Conservation (phyloP, 176 grass and related monocot genomes). For the Pontederia crassipes region DNA sequence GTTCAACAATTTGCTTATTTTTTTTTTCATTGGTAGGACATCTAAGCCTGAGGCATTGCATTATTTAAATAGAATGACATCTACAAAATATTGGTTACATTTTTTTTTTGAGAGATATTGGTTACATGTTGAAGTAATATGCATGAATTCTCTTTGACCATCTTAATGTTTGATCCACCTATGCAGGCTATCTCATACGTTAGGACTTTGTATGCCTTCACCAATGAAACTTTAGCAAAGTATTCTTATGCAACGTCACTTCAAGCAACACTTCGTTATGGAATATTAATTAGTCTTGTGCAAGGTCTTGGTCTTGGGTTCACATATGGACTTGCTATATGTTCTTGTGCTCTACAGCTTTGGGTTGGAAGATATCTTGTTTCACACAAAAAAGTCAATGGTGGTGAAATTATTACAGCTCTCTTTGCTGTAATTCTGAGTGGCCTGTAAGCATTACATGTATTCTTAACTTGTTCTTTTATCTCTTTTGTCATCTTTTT, state of each 20-base stretch:
- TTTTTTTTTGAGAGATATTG: no score
- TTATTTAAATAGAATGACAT: no score
- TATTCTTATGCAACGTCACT: constrained; percentile 99
- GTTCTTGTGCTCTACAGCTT: constrained; percentile 94
- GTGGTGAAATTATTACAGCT: constrained; percentile 88
- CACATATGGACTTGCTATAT: constrained; percentile 97
- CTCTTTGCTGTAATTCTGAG: constrained; percentile 93
- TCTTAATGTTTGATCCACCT: background rate
- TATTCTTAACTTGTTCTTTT: constrained; percentile 3
- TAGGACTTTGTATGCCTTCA: constrained; percentile 85
- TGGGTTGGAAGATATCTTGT: constrained; percentile 89
- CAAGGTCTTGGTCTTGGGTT: constrained; percentile 99
- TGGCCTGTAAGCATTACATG: constrained; percentile 62
- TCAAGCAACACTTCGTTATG: constrained; percentile 91
- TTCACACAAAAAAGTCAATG: constrained; percentile 64
- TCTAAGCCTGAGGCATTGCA: no score
- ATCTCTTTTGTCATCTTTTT: constrained; percentile 11
- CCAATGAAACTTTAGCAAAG: constrained; percentile 97
- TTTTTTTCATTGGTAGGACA: background rate
- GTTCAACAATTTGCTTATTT: background rate
- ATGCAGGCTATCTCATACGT: constrained; percentile 79
- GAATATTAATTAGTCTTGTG: constrained; percentile 97
- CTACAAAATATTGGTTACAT: background rate
- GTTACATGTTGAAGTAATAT: constrained; percentile 11
- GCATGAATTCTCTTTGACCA: background rate